These are phyloP conservation scores for Globisporangium takayamanum DNA, from an alignment of 352 stramenopile species.

Conservation along the genomic window DNA sequence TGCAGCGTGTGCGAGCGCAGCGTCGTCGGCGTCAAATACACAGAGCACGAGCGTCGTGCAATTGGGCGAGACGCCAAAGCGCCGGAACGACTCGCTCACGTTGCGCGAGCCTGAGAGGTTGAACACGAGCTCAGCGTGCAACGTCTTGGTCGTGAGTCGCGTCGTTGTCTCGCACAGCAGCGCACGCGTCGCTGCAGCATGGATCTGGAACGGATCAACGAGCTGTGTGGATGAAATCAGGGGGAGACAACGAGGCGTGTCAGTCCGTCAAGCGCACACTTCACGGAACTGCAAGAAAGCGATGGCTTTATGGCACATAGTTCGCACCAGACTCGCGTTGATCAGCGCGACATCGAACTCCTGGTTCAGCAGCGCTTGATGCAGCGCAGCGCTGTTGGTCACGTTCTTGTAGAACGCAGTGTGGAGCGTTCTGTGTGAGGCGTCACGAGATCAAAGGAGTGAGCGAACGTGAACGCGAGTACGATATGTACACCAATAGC, in stretches of 20 bases:
- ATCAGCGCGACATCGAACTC: constrained; percentile 67
- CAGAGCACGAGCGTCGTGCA: constrained; percentile 64
- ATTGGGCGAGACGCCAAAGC: constrained; percentile 59
- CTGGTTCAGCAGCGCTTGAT: constrained; percentile 50
- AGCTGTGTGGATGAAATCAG: constrained; percentile 28
- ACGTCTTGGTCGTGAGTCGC: constrained; percentile 60
- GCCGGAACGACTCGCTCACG: constrained; percentile 75
- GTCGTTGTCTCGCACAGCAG: constrained; percentile 56
- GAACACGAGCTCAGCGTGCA: constrained; percentile 83
- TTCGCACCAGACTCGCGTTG: constrained; percentile 57
- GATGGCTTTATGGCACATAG: background rate
- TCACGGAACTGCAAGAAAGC: background rate
- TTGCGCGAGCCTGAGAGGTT: constrained; percentile 82
- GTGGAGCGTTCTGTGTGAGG: constrained; percentile 48
- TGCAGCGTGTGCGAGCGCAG: constrained; percentile 23
- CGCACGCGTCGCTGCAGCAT: constrained; percentile 59
- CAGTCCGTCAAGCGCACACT: background rate
- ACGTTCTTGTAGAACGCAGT: constrained; percentile 67
- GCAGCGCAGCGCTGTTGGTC: constrained; percentile 56
- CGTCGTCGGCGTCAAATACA: constrained; percentile 62
- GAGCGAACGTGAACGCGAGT: background rate
- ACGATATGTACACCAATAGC: background rate
- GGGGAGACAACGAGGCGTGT: background rate
- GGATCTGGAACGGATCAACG: constrained; percentile 67
- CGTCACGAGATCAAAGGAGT: background rate